phyloP scores from a whole-genome alignment of 2,329 filamentous ascomycete species.

The Erysiphe pisi region DNA sequence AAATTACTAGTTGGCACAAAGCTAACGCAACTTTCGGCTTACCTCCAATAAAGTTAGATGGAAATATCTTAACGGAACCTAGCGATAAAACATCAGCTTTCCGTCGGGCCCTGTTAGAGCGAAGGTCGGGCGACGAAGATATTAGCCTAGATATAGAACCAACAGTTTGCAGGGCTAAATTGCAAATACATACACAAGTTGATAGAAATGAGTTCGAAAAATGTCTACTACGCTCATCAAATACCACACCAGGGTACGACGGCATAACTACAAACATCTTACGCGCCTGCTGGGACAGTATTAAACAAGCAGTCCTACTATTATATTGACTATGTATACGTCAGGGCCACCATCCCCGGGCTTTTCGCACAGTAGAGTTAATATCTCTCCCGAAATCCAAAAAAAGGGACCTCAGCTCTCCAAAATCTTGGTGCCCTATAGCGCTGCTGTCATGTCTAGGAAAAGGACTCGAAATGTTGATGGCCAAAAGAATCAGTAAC shows the following conservation, averaged over 20 bases:
- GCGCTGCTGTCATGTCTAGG: background rate
- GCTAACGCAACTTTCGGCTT: background rate
- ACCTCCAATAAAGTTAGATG: background rate
- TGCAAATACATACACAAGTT: background rate
- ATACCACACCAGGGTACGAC: background rate
- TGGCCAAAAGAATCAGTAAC: background rate
- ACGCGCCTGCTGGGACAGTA: background rate
- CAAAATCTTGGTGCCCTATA: background rate
- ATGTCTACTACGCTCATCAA: background rate
- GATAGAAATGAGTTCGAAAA: background rate
- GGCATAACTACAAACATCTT: background rate
- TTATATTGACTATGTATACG: background rate
- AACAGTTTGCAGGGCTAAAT: background rate
- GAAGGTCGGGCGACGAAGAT: background rate
- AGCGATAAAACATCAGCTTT: background rate
- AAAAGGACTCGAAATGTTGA: background rate
- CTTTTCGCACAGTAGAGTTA: background rate
- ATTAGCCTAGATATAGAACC: background rate
- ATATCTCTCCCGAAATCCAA: background rate
- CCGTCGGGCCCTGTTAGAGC: background rate
- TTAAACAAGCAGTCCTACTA: background rate
- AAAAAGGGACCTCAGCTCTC: background rate
- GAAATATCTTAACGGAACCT: background rate
- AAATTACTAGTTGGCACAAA: background rate
- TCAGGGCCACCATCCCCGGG: background rate